Evolutionary conservation across 2,329 filamentous ascomycete genomes (phyloP), one percentile per base, ranked within the genome.

Genomic region (Phoma sp.): DNA sequence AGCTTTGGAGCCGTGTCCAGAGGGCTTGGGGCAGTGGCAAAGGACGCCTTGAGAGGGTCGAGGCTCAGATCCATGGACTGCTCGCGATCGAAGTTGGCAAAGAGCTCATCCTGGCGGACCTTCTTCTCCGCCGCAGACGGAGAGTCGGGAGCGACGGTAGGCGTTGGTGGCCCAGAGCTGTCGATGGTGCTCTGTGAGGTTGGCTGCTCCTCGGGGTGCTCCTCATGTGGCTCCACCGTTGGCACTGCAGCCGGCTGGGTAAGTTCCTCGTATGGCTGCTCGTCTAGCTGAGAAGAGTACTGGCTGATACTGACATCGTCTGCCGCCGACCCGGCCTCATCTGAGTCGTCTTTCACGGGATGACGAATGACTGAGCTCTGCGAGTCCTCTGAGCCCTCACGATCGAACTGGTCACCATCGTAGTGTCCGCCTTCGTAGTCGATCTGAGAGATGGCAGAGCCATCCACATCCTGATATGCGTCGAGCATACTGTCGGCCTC

Each of bases 391-490:
- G 80, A 82, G 25, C 82, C 80, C 52, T 83, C 78, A 32, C 75
- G 74, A 48, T 79, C 76, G 31, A 67, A 61, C 31, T 74, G 68
- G 27, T 75, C 74, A 25, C 72, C 70, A 27, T 36, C 46, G 31
- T 55, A 50, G 24, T 17, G 17, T 17, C 17, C 17, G 17, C 17
- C 17, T 17, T 17, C 17, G 17, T 73, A 65, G 38, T 77, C 73
- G 36, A 73, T 70, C 51, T 76, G 72, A 35, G 81, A 80, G 59
- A 80, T 55, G 64, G 67, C 62, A 35, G 74, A 65, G 15, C 60
- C 83, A 65, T 88, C 88, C 62, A 89, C 83, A 58, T 91, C 88
- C 8, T 88, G 81, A 65, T 90, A 90, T 40, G 89, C 80, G 69
- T 91, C 87, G 13, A 83, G 51, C 13, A 73, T 67, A 39, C 72